Evolutionary conservation across 768 basidiomycete genomes (phyloP), one percentile per base, ranked within the genome.

Genomic region (Tricholoma terreum): DNA sequence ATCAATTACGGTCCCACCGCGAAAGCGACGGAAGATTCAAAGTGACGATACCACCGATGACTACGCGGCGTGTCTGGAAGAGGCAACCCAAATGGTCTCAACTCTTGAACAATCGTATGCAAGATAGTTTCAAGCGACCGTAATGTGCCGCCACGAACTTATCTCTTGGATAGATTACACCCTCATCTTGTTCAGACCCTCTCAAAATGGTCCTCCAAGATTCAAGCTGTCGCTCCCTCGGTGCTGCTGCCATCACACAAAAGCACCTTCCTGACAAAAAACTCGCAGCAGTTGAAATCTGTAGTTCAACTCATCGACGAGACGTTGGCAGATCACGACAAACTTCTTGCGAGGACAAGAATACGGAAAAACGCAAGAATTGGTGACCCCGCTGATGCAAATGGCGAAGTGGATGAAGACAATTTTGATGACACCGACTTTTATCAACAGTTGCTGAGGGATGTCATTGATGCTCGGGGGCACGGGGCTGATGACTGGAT

Each of bases 151-250:
- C 42, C 21, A 40, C 24, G n/a, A 49, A 35, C 6, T 54, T 38
- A 22, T 54, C 14, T 54, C 31, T 15, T 56, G 36, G 54, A 60
- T 43, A 89, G 78, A 27, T 69, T 73, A 50, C 93, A 94, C 67
- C 81, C 86, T 2, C 78, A 88, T 59, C 78, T 89, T 11, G 69
- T 93, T 42, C 84, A 86, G 58, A 94, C 91, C 1, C 80, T 99
- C 22, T 77, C 81, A 36, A 98, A 98, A 72, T 99, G 97, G 97
- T 97, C 94, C 9, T 80, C 87, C 22, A 99, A 98, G 75, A 90
- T 98, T 36, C 91, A 94, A 65, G 91, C 95, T 1, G 94, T 97
- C 5, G 84, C 94, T 2, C 87, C 93, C 10, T 85, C 87, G 6
- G 86, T 80, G 40, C 82, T 91, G 11, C 77, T 86, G 5, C 85